Conservation (phyloP, 2,329 filamentous ascomycete genomes). For the Pseudohalonectria lignicola region DNA sequence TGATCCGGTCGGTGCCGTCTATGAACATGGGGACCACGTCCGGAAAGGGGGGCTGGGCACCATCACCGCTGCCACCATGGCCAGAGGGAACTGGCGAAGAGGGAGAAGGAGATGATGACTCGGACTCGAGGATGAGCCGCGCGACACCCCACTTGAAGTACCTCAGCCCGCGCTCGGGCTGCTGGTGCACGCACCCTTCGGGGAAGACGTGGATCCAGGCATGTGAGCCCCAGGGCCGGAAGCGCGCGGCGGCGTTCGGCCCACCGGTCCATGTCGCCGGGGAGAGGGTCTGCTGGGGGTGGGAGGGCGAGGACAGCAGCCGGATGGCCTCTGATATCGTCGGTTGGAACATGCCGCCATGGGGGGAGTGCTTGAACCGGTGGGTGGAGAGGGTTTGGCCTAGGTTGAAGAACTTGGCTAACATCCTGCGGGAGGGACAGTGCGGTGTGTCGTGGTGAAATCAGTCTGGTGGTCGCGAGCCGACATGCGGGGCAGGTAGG, state of each 20-base stretch:
- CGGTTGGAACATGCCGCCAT: constrained; percentile 83
- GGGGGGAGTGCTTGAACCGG: constrained; percentile 62
- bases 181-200: constrained; percentile 89
- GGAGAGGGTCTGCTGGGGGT: constrained; percentile 1
- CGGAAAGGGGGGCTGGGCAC: constrained; percentile 48
- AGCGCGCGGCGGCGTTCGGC: constrained; percentile 58
- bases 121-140: constrained; percentile 78
- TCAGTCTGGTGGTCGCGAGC: background rate
- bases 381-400: constrained; percentile 90
- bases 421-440: constrained; percentile 48
- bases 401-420: constrained; percentile 71
- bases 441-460: too few relatives aligned
- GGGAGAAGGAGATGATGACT: constrained; percentile 46
- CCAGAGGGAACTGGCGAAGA: too few relatives aligned
- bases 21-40: constrained; percentile 92
- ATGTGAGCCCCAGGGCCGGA: constrained; percentile 50
- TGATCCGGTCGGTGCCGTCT: constrained; percentile 77
- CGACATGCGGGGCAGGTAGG: background rate
- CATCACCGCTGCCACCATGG: too few relatives aligned
- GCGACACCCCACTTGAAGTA: constrained; percentile 99
- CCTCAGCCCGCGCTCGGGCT: constrained; percentile 65
- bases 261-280: constrained; percentile 36
- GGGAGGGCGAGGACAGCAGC: constrained; percentile 50
- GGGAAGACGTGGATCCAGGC: constrained; percentile 95
- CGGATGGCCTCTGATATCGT: constrained; percentile 79